Conservation (phyloP, 1,139 yeast species). For the Lodderomyces pseudojiufengensis region DNA sequence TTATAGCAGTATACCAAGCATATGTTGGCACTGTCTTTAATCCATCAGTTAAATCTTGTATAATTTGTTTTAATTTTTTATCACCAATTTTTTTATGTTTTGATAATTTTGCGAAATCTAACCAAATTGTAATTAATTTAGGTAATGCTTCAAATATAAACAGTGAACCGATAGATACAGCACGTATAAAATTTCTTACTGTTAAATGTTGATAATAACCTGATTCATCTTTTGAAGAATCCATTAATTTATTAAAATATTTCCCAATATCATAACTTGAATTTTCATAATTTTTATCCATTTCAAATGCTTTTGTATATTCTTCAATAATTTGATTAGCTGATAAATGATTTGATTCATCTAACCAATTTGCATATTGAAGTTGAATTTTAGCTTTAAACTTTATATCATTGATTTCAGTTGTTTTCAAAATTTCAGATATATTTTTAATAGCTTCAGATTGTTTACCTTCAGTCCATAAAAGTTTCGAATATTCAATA, state of each 20-base stretch:
- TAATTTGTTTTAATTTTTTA: slow-evolving; percentile 43
- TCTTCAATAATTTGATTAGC: slow-evolving; percentile 70
- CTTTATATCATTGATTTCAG: slow-evolving; percentile 12
- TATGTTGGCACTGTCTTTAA: slow-evolving; percentile 50
- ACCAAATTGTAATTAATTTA: slow-evolving; percentile 85
- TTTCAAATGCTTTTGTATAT: slow-evolving; percentile 55
- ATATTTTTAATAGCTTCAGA: slow-evolving; percentile 77
- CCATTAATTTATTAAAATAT: slow-evolving; percentile 74
- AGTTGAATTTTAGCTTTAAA: slow-evolving; percentile 55
- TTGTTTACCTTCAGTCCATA: slow-evolving; percentile 91
- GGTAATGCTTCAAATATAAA: slow-evolving; percentile 86
- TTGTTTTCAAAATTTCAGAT: slow-evolving; percentile 33
- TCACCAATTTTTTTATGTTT: slow-evolving; percentile 28
- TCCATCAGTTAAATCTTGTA: slow-evolving; percentile 50
- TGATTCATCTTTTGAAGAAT: slow-evolving; percentile 45
- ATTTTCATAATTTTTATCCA: slow-evolving; percentile 69
- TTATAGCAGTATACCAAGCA: slow-evolving; percentile 81
- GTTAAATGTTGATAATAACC: slow-evolving; percentile 72
- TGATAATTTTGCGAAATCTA: slow-evolving; percentile 62
- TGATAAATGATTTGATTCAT: slow-evolving; percentile 79
- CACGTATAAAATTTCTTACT: slow-evolving; percentile 59
- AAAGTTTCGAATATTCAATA: slow-evolving; percentile 75
- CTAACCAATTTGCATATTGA: slow-evolving; percentile 86
- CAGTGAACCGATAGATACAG: slow-evolving; percentile 66
- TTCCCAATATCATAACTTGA: slow-evolving; percentile 79